Conservation (phyloP, 768 basidiomycete genomes). For the Rhizopogon roseolus region DNA sequence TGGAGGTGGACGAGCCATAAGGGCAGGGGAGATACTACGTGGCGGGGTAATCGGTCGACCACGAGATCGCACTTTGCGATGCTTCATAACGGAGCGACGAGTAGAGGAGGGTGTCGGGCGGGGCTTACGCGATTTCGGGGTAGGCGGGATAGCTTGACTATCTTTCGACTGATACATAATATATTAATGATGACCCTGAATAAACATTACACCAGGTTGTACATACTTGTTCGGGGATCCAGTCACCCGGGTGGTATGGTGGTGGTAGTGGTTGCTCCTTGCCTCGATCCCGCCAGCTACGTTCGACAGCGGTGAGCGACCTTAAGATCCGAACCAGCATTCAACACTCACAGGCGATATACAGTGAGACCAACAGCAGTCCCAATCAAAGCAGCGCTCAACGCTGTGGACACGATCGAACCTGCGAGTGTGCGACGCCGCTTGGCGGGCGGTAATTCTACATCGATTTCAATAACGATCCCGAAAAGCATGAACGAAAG, state of each 20-base stretch:
- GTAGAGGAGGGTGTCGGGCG: slow-evolving; percentile 26
- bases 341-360: slow-evolving; percentile 68
- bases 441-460: slow-evolving; percentile 77
- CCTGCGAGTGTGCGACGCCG: slow-evolving; percentile 78
- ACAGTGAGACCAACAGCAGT: slow-evolving; percentile 85
- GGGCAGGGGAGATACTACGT: slow-evolving; percentile 20
- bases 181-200: background rate
- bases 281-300: slow-evolving; percentile 76
- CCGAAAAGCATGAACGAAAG: slow-evolving; percentile 27
- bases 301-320: background rate
- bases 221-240: slow-evolving; percentile 38
- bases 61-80: slow-evolving; percentile 29
- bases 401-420: slow-evolving; percentile 77
- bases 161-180: slow-evolving; percentile 18
- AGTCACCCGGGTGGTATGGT: slow-evolving; percentile 60
- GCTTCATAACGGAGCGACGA: slow-evolving; percentile 32
- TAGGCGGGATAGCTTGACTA: slow-evolving; percentile 31
- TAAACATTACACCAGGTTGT: background rate
- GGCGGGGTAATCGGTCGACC: slow-evolving; percentile 20
- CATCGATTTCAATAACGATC: slow-evolving; percentile 43
- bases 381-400: slow-evolving; percentile 82
- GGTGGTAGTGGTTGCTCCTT: slow-evolving; percentile 57
- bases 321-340: background rate
- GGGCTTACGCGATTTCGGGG: slow-evolving; percentile 34
- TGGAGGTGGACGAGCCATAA: slow-evolving; percentile 28